Evolutionary conservation across 2,329 filamentous ascomycete genomes (phyloP).

Genomic region (Sporothrix phasma): DNA sequence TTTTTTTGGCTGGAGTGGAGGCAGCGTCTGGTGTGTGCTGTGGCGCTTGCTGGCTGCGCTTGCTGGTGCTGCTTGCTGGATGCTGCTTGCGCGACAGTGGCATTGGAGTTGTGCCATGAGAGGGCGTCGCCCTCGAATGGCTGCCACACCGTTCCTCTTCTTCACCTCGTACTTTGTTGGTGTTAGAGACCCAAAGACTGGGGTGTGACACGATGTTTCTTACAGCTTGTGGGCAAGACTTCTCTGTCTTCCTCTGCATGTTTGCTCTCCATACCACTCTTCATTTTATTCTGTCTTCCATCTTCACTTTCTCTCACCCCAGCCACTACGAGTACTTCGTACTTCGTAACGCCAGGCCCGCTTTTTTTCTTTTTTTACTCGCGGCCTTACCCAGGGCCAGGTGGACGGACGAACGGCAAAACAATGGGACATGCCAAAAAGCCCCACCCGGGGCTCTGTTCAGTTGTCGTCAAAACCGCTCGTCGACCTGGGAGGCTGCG

Average conservation of each 20-base stretch:
- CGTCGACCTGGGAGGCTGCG: background rate
- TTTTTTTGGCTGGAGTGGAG: background rate
- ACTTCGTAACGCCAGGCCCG: background rate
- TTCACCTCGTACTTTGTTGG: background rate
- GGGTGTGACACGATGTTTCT: background rate
- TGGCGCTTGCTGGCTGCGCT: background rate
- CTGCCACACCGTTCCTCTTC: background rate
- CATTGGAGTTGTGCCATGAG: background rate
- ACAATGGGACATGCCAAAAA: background rate
- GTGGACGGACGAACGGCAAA: too few species aligned
- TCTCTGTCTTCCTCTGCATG: background rate
- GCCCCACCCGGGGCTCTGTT: constrained; percentile 1
- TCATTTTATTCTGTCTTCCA: background rate
- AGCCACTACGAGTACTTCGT: too few species aligned
- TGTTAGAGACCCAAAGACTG: background rate
- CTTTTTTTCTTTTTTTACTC: background rate
- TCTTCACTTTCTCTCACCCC: background rate
- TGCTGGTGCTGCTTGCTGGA: too few species aligned
- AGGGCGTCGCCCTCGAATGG: background rate
- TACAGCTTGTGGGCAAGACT: background rate
- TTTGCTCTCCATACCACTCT: too few species aligned
- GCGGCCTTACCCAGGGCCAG: too few species aligned
- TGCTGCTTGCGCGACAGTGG: too few species aligned
- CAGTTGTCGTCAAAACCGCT: background rate
- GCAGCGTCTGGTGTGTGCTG: background rate